Evolutionary conservation across 2,329 filamentous ascomycete species (phyloP).

Genomic region (Alternaria novae-zelandiae): DNA sequence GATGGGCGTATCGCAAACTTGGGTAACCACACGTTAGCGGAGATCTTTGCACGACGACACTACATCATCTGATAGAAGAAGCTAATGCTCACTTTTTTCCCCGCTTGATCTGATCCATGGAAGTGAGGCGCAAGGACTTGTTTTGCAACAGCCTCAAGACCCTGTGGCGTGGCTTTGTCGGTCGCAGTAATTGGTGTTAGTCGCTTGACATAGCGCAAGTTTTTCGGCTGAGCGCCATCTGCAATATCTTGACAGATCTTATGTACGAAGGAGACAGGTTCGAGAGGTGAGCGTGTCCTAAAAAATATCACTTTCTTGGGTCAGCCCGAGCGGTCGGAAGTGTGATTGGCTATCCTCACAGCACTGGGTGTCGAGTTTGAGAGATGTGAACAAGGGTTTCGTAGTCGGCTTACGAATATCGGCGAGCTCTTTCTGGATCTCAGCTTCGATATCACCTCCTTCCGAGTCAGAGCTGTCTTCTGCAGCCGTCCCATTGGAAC

Average conservation of each 20-base stretch:
- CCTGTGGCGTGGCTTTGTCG: constrained; percentile 72
- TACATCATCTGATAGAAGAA: constrained; percentile 13
- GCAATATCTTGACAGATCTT: constrained; percentile 64
- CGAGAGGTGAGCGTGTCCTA: constrained; percentile 61
- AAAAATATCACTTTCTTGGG: constrained; percentile 61
- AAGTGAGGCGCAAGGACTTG: constrained; percentile 71
- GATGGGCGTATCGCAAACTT: constrained; percentile 87
- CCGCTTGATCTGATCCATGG: constrained; percentile 55
- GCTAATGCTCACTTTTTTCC: constrained; percentile 58
- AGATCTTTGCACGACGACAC: constrained; percentile 9
- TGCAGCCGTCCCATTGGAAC: constrained; percentile 51
- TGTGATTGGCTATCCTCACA: constrained; percentile 47
- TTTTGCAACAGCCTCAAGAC: constrained; percentile 69
- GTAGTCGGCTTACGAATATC: constrained; percentile 61
- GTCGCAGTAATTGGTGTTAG: constrained; percentile 65
- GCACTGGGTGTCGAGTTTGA: constrained; percentile 63
- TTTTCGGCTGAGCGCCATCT: constrained; percentile 57
- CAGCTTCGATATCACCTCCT: constrained; percentile 70
- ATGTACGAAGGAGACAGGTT: constrained; percentile 66
- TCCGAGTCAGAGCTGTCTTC: constrained; percentile 40
- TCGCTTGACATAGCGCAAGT: constrained; percentile 65
- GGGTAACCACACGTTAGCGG: constrained; percentile 23
- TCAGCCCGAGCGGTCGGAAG: constrained; percentile 17
- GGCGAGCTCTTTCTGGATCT: constrained; percentile 74
- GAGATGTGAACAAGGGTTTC: constrained; percentile 58